Evolutionary conservation across 306 rosid species (phyloP).

Genomic region (Coriaria nepalensis): DNA sequence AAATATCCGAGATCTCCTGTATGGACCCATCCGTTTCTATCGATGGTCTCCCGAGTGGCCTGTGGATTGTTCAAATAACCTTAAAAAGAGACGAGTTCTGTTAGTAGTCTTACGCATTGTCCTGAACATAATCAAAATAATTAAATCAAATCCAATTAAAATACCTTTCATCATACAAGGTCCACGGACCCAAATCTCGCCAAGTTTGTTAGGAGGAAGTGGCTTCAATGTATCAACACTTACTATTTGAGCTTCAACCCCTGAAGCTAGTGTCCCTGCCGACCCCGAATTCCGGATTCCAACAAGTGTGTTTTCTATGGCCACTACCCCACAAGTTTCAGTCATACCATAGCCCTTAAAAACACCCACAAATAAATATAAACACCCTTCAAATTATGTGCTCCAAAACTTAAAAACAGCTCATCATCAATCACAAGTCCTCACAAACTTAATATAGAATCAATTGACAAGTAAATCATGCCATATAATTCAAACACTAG

Average conservation of each 20-base stretch:
- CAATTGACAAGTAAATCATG: too few species aligned
- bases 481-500: too few species aligned
- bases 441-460: neutral
- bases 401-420: neutral
- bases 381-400: neutral
- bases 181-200: slow-evolving; percentile 92
- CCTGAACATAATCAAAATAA: neutral
- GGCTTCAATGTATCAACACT: slow-evolving; percentile 68
- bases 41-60: slow-evolving; percentile 66
- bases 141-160: neutral
- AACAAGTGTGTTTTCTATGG: slow-evolving; percentile 33
- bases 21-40: slow-evolving; percentile 71
- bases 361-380: neutral
- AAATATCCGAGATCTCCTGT: slow-evolving; percentile 97
- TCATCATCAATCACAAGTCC: neutral
- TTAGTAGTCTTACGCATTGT: neutral
- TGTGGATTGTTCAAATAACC: slow-evolving; percentile 76
- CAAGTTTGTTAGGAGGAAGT: slow-evolving; percentile 70
- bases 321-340: slow-evolving; percentile 64
- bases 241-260: slow-evolving; percentile 68
- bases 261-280: slow-evolving; percentile 51
- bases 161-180: slow-evolving; percentile 81
- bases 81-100: slow-evolving; percentile 19
- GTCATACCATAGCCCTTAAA: slow-evolving; percentile 91
- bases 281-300: slow-evolving; percentile 60